Base-by-base conservation (phyloP, 805 yeast species). In the Kluyveromyces wickerhamii region DNA sequence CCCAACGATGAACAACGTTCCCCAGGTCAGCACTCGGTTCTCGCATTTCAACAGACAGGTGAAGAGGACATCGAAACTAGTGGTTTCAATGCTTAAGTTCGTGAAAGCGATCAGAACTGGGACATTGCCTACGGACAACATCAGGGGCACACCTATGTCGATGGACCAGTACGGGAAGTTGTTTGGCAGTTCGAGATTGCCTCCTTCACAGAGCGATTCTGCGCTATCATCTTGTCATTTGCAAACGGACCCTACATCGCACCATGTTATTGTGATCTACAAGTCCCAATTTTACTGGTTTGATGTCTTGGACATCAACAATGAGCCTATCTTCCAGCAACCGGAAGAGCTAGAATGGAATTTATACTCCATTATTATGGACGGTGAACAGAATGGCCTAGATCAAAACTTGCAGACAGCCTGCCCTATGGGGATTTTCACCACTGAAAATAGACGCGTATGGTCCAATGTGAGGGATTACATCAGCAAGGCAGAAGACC, bases 281-380 rank as follows among this genome's bases (percentile, higher is more conserved):
- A 78, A 82, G 50, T 82, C 94, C 2, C 95, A 87, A 58, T 84
- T 86, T 57, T 87, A 87, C 61, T 87, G 96, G 95, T 87, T 87
- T 54, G 95, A 87, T 53, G 96, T 87, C 2, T 63, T 87, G 47
- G 94, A 86, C 57, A 67, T 68, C 32, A 62, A 76, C 42, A 75
- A 82, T 53, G 78, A 83, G 51, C 66, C 87, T 42, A 69, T 86
- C 31, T 65, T 87, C 52, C 35, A 42, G 5, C 68, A 79, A 2
- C 89, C 85, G 51, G 74, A 72, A 36, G 94, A 85, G 54, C 67
- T 87, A 45, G 77, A 74, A 37, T 66, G 77, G 53, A 86, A 85
- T 59, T 75, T 82, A 51, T 74, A 78, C 39, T 72, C 85, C 8
- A 84, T 87, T 38, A 68, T 87, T 28, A 73, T 71, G 36, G 96